Conservation (phyloP, 495 filamentous ascomycete species). For the Aspergillus biplanus region DNA sequence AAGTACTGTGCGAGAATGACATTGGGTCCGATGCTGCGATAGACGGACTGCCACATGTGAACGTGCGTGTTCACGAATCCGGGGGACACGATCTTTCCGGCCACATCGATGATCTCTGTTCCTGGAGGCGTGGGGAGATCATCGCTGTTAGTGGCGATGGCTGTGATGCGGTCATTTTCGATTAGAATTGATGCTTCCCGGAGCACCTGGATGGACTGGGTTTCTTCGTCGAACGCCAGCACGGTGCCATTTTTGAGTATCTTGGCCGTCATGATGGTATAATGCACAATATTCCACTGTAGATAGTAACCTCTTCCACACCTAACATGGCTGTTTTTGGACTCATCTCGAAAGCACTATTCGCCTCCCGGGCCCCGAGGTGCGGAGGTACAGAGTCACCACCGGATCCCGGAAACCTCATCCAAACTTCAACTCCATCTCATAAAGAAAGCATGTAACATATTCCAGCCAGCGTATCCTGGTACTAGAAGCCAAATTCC, state of each 20-base stretch:
- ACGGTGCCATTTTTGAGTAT: constrained; percentile 41
- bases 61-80: constrained; percentile 16
- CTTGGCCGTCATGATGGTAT: constrained; percentile 11
- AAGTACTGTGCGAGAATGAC: constrained; percentile 6
- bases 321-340: too few relatives aligned
- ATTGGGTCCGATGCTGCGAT: constrained; percentile 4
- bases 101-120: constrained; percentile 43
- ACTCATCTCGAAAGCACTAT: background rate
- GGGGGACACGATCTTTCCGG: constrained; percentile 9
- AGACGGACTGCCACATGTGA: constrained; percentile 11
- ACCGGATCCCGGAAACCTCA: background rate
- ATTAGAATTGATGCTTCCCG: constrained; percentile 43
- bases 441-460: too few relatives aligned
- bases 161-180: constrained; percentile 41
- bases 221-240: constrained; percentile 40
- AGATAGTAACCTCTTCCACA: too few relatives aligned
- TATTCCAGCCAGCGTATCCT: too few relatives aligned
- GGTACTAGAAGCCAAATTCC: too few relatives aligned
- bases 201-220: constrained; percentile 39
- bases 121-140: constrained; percentile 17
- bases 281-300: too few relatives aligned
- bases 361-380: background rate
- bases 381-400: background rate
- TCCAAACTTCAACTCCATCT: background rate
- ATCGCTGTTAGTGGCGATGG: constrained; percentile 24